Conservation (phyloP, 2,329 filamentous ascomycete genomes). For the Diplodia seriata region DNA sequence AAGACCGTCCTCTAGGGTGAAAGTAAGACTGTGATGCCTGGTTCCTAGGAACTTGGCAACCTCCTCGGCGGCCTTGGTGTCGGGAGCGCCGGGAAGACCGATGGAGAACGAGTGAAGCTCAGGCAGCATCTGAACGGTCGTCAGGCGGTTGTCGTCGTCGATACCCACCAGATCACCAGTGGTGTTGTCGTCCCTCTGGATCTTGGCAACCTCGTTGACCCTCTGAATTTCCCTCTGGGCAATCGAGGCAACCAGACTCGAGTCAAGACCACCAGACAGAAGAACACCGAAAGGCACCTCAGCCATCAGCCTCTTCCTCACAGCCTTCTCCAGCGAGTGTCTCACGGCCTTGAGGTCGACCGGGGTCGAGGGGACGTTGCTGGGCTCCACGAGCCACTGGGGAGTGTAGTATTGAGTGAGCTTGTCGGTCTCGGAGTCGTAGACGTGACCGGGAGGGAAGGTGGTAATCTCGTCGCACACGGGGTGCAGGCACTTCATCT, state of each 20-base stretch:
- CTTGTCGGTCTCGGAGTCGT: conserved; percentile 88
- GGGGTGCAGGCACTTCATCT: conserved; percentile 89
- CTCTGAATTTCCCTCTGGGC: conserved; percentile 90
- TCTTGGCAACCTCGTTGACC: conserved; percentile 68
- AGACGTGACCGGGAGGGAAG: conserved; percentile 95
- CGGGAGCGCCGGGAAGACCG: conserved; percentile 88
- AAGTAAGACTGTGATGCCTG: conserved; percentile 97
- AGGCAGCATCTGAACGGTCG: conserved; percentile 87
- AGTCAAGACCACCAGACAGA: conserved; percentile 93
- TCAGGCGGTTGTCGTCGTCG: conserved; percentile 88
- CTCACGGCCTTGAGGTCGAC: conserved; percentile 84
- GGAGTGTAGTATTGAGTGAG: conserved; percentile 90
- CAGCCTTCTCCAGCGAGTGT: conserved; percentile 83
- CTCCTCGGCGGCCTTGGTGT: conserved; percentile 88
- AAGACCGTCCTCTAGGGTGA: conserved; percentile 95
- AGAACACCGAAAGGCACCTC: conserved; percentile 98
- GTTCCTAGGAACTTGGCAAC: conserved; percentile 97
- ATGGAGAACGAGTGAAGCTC: conserved; percentile 99
- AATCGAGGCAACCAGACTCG: conserved; percentile 91
- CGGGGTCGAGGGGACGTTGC: conserved; percentile 77
- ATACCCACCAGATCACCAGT: conserved; percentile 80
- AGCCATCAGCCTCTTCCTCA: conserved; percentile 97
- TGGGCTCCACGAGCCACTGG: conserved; percentile 83
- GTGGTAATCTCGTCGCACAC: conserved; percentile 95
- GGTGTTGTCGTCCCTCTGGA: conserved; percentile 48